Percentiles rank a stretch among this genome's conserved stretches.
phyloP scores from a whole-genome alignment of 1,284 basidiomycete genomes.

The Hypsizygus ulmarius region DNA sequence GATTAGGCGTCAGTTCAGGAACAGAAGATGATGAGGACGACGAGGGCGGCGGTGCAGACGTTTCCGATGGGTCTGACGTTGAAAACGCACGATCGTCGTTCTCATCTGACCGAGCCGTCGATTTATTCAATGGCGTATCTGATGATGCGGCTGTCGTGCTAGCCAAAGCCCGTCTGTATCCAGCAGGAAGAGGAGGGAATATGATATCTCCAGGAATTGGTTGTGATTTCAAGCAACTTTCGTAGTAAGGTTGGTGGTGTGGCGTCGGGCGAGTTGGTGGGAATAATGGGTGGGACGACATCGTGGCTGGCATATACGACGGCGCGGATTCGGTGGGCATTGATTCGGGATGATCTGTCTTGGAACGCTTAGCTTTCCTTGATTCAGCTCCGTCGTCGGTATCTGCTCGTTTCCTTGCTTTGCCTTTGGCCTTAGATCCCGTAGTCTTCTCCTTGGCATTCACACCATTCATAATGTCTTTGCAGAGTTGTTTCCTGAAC shows the following conservation, averaged over 20 bases:
- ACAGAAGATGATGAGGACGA: slow-evolving; percentile 40
- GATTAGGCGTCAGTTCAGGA: slow-evolving; percentile 61
- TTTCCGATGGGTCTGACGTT: slow-evolving; percentile 10
- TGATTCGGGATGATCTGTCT: slow-evolving; percentile 30
- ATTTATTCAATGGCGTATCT: slow-evolving; percentile 8
- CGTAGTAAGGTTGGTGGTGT: slow-evolving; percentile 70
- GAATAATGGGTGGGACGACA: slow-evolving; percentile 50
- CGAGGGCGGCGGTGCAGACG: slow-evolving; percentile 19
- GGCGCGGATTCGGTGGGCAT: slow-evolving; percentile 18
- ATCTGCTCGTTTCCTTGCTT: slow-evolving; percentile 36
- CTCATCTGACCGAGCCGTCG: slow-evolving; percentile 2
- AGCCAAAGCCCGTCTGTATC: slow-evolving; percentile 29
- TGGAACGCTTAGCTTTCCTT: slow-evolving; percentile 50
- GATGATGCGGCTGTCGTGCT: slow-evolving; percentile 24
- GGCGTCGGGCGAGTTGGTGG: slow-evolving; percentile 52
- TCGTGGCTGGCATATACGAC: slow-evolving; percentile 33
- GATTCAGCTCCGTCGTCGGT: slow-evolving; percentile 38
- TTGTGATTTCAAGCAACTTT: slow-evolving; percentile 46
- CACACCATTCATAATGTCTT: slow-evolving; percentile 52
- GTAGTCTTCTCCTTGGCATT: slow-evolving; percentile 39
- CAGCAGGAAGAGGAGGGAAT: slow-evolving; percentile 62
- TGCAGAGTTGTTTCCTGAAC: slow-evolving; percentile 68
- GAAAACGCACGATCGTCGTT: slow-evolving; percentile 7
- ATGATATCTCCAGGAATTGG: slow-evolving; percentile 57
- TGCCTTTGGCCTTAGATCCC: slow-evolving; percentile 31